Percentiles rank a stretch among this genome's conserved stretches.
phyloP scores from a whole-genome alignment of 768 basidiomycete species.

The Galerina sulciceps region DNA sequence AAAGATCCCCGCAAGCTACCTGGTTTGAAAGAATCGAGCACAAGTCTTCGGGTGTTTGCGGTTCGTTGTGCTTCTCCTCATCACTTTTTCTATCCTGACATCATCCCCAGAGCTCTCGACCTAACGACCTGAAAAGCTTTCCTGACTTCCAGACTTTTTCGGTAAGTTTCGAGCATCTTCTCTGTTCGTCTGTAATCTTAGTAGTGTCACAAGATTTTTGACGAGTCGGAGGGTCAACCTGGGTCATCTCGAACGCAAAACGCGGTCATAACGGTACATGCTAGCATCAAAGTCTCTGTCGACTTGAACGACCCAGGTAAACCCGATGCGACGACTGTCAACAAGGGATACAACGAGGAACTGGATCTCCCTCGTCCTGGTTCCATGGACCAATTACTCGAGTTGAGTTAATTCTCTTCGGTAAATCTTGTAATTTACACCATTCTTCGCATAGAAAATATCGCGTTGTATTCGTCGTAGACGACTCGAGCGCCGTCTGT shows the following conservation, averaged over 20 bases:
- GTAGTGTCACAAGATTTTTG: background rate
- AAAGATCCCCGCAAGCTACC: background rate
- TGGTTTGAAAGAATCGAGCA: background rate
- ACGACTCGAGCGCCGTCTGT: background rate
- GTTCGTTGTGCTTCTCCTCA: background rate
- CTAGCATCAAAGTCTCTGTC: background rate
- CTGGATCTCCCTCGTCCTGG: conserved; percentile 1
- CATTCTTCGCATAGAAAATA: background rate
- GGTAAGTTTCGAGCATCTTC: background rate
- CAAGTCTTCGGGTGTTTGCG: background rate
- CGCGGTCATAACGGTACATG: background rate
- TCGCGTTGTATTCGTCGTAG: background rate
- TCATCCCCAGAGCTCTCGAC: background rate
- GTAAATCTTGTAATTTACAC: background rate
- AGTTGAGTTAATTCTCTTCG: background rate
- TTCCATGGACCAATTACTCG: background rate
- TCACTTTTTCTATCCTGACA: background rate
- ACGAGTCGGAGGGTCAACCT: background rate
- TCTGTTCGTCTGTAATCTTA: background rate
- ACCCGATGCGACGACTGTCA: background rate
- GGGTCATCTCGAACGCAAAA: background rate
- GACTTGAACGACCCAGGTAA: background rate
- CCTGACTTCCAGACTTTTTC: background rate
- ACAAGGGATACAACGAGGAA: background rate
- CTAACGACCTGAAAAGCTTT: background rate